phyloP scores from a whole-genome alignment of 208 protist genomes.

The Acanthamoeba castellanii region DNA sequence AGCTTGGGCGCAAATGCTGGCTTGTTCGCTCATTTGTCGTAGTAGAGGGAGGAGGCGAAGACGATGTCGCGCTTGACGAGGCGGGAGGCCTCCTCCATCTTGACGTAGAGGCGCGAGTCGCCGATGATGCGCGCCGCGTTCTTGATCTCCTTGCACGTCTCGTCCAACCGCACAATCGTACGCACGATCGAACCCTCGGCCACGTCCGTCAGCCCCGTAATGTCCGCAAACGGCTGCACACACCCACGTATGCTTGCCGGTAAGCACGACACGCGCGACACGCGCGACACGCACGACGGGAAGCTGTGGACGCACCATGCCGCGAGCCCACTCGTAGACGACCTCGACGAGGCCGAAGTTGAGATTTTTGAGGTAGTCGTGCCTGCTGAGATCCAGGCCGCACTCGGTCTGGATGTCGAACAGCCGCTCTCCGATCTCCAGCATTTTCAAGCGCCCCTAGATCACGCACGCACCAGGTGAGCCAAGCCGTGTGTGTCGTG shows the following conservation, averaged over 20 bases:
- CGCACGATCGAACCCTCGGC: slow-evolving; percentile 89
- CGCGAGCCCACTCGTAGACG: slow-evolving; percentile 91
- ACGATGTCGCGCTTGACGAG: slow-evolving; percentile 90
- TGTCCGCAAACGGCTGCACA: slow-evolving; percentile 84
- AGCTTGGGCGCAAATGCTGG: too few species aligned
- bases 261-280: neutral
- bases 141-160: slow-evolving; percentile 87
- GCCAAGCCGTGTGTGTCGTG: slow-evolving; percentile 10
- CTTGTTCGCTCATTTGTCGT: slow-evolving; percentile 52
- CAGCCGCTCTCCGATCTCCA: slow-evolving; percentile 23
- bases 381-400: slow-evolving; percentile 39
- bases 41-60: slow-evolving; percentile 89
- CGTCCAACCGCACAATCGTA: slow-evolving; percentile 87
- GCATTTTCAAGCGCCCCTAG: slow-evolving; percentile 36
- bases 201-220: slow-evolving; percentile 88
- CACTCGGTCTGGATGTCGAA: slow-evolving; percentile 64
- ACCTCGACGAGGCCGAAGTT: slow-evolving; percentile 90
- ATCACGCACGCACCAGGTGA: too few species aligned
- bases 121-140: slow-evolving; percentile 91
- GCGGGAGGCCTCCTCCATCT: slow-evolving; percentile 85
- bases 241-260: neutral
- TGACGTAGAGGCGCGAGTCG: slow-evolving; percentile 85
- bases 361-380: slow-evolving; percentile 71
- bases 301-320: slow-evolving; percentile 79
- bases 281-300: neutral